phyloP scores from a whole-genome alignment of 768 basidiomycete species.

The Panaeolus papilionaceus region DNA sequence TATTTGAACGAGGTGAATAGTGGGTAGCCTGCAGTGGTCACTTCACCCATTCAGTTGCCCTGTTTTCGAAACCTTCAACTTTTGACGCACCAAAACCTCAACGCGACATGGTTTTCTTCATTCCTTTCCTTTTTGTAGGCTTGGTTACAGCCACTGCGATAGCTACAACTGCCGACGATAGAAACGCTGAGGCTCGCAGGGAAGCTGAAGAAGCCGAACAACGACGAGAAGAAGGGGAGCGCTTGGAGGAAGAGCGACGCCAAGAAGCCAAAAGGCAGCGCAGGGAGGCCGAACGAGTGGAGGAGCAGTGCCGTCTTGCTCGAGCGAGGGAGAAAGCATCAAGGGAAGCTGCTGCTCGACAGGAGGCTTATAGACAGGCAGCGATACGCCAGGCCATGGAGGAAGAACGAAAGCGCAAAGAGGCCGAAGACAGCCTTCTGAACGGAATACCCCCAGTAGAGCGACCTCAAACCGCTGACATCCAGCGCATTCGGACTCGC shows the following conservation, averaged over 20 bases:
- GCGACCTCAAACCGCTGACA: neutral
- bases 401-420: neutral
- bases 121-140: neutral
- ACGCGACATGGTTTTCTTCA: neutral
- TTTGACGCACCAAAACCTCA: too few relatives aligned
- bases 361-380: neutral
- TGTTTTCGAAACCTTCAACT: too few relatives aligned
- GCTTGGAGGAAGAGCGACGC: neutral
- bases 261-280: neutral
- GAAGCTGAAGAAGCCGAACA: neutral
- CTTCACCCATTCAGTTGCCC: too few relatives aligned
- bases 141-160: neutral
- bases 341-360: neutral
- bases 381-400: neutral
- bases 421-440: neutral
- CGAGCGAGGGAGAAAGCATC: neutral
- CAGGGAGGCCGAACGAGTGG: neutral
- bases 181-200: neutral
- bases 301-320: neutral
- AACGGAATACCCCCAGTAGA: neutral
- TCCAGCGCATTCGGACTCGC: neutral
- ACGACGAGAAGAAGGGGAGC: neutral
- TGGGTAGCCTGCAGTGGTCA: too few relatives aligned
- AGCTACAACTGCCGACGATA: neutral
- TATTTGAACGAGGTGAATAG: too few relatives aligned